Base-by-base conservation (phyloP, 768 basidiomycete genomes). In the Mycena rebaudengoi region DNA sequence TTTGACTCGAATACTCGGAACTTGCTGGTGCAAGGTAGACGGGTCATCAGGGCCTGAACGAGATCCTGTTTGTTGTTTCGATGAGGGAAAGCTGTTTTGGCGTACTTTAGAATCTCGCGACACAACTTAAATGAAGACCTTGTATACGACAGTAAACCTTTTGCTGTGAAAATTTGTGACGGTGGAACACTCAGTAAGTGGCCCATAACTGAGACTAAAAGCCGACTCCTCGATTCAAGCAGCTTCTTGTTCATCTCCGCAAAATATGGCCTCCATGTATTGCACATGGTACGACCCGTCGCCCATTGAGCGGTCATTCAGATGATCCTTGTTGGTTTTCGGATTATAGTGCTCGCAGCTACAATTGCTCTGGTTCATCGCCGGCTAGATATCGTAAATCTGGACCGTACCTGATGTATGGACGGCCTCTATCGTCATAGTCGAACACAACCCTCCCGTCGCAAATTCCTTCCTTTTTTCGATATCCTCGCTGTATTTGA, bases 1-100 rank as follows among this genome's bases (percentile, higher is more conserved):
- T 68, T 50, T 0, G 71, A 69, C n/a, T 69, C 60, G 41, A 50
- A 70, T 2, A 60, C 29, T 0, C 50, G 48, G 37, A 65, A 60
- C 33, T 45, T 60, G 29, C 30, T 49, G 5, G 13, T 40, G 40
- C 71, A 72, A 1, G 20, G 26, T 0, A 69, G 21, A 2, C 21
- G 35, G 14, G 32, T 39, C 26, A 70, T 40, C 25, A 53, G 25
- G 12, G 58, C 35, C 54, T 58, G 63, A 18, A 57, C 20, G 4
- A 70, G 57, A 1, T 29, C 29, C 0, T 50, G 63, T 12, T 45
- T 20, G 10, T 5, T 0, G 12, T 39, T 20, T 3, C 58, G 48
- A 21, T 60, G 58, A 13, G 46, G 28, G 7, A 41, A 6, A 2
- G 58, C 58, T 60, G 23, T n/a, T 2, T 23, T 6, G 16, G 28